Conservation (phyloP, 129 eudicot genomes). For the Chrysanthemum makinoi region DNA sequence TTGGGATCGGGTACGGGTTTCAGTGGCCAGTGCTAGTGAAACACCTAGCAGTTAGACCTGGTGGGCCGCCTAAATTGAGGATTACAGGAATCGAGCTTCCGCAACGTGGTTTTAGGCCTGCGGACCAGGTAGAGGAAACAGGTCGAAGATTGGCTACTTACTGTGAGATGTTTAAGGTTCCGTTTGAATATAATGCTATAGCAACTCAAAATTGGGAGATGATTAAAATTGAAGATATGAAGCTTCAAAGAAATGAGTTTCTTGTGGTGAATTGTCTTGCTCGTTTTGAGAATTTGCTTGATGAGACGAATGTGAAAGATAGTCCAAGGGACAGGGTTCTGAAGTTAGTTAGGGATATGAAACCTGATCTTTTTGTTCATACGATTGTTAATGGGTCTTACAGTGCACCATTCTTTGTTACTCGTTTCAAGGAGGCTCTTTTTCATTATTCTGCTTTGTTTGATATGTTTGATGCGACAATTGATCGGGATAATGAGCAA, state of each 20-base stretch:
- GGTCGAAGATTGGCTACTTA: slow-evolving; percentile 63
- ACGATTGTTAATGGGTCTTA: slow-evolving; percentile 54
- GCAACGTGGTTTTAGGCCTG: slow-evolving; percentile 70
- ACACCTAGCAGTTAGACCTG: slow-evolving; percentile 36
- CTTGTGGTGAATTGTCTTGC: slow-evolving; percentile 57
- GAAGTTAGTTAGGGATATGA: slow-evolving; percentile 52
- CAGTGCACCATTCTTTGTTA: slow-evolving; percentile 59
- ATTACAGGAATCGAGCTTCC: slow-evolving; percentile 78
- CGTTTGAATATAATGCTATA: slow-evolving; percentile 61
- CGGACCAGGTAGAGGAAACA: slow-evolving; percentile 65
- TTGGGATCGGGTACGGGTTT: slow-evolving; percentile 71
- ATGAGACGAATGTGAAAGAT: slow-evolving; percentile 46
- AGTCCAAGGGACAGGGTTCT: slow-evolving; percentile 66
- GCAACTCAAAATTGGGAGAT: slow-evolving; percentile 57
- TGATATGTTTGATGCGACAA: slow-evolving; percentile 63
- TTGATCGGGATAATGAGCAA: slow-evolving; percentile 42
- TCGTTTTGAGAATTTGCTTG: slow-evolving; percentile 51
- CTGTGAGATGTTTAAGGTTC: slow-evolving; percentile 56
- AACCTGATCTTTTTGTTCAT: slow-evolving; percentile 54
- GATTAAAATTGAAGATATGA: slow-evolving; percentile 51
- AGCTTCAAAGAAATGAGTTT: slow-evolving; percentile 48
- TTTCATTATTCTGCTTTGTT: slow-evolving; percentile 62
- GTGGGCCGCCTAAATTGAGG: slow-evolving; percentile 65
- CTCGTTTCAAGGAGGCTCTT: slow-evolving; percentile 69
- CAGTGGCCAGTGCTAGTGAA: slow-evolving; percentile 78